phyloP scores from a whole-genome alignment of 352 stramenopile genomes.

The Phytophthora fragariae region DNA sequence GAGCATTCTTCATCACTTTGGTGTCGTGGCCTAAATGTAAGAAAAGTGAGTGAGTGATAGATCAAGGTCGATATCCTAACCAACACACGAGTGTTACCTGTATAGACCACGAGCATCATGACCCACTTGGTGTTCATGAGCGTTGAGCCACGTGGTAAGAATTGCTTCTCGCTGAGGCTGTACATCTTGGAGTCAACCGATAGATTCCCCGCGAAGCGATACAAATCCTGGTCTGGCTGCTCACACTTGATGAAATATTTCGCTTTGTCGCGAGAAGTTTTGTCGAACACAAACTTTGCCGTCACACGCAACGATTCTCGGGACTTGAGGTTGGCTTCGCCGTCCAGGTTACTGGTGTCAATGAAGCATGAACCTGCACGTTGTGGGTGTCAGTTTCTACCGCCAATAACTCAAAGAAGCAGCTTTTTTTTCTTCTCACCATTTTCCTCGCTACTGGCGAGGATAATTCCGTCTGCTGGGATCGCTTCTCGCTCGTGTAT shows the following conservation, averaged over 20 bases:
- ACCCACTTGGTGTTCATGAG: conserved; percentile 88
- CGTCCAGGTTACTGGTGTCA: conserved; percentile 86
- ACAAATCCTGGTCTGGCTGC: conserved; percentile 78
- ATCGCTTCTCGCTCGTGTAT: conserved; percentile 89
- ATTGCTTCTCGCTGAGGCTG: conserved; percentile 81
- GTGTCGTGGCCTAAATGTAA: conserved; percentile 77
- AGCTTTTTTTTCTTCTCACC: conserved; percentile 36
- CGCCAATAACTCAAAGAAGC: neutral
- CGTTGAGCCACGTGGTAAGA: conserved; percentile 72
- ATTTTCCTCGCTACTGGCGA: conserved; percentile 86
- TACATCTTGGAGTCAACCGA: conserved; percentile 64
- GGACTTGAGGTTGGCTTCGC: conserved; percentile 81
- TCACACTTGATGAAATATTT: conserved; percentile 83
- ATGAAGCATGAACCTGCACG: conserved; percentile 74
- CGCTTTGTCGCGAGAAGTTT: conserved; percentile 39
- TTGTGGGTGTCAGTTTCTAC: neutral
- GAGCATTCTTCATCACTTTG: conserved; percentile 92
- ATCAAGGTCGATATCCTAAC: neutral
- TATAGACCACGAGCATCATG: conserved; percentile 79
- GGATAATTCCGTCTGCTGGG: conserved; percentile 92
- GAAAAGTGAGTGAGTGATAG: neutral
- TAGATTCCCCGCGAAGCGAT: conserved; percentile 80
- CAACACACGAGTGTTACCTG: conserved; percentile 29
- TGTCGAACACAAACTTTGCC: conserved; percentile 46
- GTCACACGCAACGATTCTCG: conserved; percentile 61